Base-by-base conservation (phyloP, 495 filamentous ascomycete species). In the Amniculicola lignicola region DNA sequence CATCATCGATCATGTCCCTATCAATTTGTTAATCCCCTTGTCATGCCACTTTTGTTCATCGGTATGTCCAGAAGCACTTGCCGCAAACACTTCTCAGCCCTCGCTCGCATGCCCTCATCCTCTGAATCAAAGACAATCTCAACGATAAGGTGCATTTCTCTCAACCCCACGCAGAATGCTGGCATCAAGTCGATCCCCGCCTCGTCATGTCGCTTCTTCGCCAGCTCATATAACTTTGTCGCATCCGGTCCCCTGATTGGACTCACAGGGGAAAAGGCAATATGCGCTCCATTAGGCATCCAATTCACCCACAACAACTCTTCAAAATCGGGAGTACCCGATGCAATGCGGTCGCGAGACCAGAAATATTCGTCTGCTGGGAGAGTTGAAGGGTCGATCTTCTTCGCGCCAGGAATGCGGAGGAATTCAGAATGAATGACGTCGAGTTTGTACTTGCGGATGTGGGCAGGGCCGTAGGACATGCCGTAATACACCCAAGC, bases 81-180 rank as follows among this genome's bases (percentile, higher is more conserved):
- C 54, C 54, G 31, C 44, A 60, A 44, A 37, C 57, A 60, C 50
- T 54, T 60, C 49, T 60, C 57, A 6, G 49, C 57, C 21, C 38
- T 47, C 23, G 29, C 25, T 16, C 41, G n/a, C 35, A 60, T 60
- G 15, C 21, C 42, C 24, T 35, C 40, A 44, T 60, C 50, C 4
- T 16, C 44, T 10, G 40, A 41, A 54, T 60, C 57, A 39, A 47
- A 60, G 16, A 60, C 57, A 38, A 60, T 60, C 28, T 60, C 57
- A 14, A 60, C 50, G 44, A 60, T 60, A 2, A 60, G 19, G 54
- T 60, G 57, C 57, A 60, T 60, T 23, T 60, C 57, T 22, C 57
- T 54, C 42, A 60, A 28, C n/a, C 57, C 57, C 35, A 60, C 57
- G 45, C 57, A 60, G 27, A 60, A 60, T n/a, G 57, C 57, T n/a